A percentile compares a stretch with the other conserved stretches of the same genome.
These are phyloP conservation scores for Lycium barbarum DNA, from an alignment of 257 asterid species.

Conservation along the genomic window DNA sequence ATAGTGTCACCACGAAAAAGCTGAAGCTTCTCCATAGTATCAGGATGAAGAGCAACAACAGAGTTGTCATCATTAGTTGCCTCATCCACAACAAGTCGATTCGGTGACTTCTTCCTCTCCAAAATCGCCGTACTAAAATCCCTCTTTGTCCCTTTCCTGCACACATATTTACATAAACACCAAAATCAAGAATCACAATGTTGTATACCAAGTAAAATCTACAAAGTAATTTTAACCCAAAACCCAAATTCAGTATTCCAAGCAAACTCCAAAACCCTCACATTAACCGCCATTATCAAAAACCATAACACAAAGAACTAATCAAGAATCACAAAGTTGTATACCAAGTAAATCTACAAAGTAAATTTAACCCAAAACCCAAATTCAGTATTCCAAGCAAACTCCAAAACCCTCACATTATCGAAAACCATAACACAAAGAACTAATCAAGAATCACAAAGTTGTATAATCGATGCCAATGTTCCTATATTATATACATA, in stretches of 20 bases:
- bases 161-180: constrained; percentile 20
- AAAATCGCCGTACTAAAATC: constrained; percentile 46
- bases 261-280: background rate
- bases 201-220: constrained; percentile 13
- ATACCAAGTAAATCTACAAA: background rate
- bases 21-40: constrained; percentile 48
- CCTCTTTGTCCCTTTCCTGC: constrained; percentile 43
- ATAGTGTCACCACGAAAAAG: constrained; percentile 47
- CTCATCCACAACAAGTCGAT: constrained; percentile 43
- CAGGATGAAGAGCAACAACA: constrained; percentile 46
- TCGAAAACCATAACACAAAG: too few species aligned
- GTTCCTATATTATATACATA: too few species aligned
- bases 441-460: background rate
- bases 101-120: constrained; percentile 44
- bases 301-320: too few species aligned
- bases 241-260: background rate
- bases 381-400: background rate
- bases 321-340: constrained; percentile 18
- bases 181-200: background rate
- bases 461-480: too few species aligned
- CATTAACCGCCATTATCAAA: too few species aligned
- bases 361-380: background rate
- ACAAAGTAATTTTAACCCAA: background rate
- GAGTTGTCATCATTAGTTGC: constrained; percentile 45
- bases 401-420: background rate